These are phyloP conservation scores for Petunia hybrid DNA, from an alignment of 305 asterid genomes.

Conservation along the genomic window DNA sequence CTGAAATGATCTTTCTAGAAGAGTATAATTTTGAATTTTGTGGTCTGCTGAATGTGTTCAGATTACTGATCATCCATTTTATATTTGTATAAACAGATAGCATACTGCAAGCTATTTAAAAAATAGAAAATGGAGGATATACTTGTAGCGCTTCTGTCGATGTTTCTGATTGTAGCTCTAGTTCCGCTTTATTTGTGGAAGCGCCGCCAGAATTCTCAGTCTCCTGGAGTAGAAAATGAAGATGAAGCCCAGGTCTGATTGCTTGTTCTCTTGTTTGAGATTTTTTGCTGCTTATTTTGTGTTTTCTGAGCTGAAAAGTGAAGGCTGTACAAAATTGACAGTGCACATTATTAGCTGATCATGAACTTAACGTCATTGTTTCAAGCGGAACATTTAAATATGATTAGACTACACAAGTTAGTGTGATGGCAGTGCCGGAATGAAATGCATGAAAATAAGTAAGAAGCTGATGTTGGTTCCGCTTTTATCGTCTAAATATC, in stretches of 20 bases:
- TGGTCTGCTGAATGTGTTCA: background rate
- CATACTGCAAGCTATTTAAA: too few relatives aligned
- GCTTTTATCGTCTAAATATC: background rate
- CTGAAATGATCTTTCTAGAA: too few relatives aligned
- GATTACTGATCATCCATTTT: background rate
- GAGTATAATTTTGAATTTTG: too few relatives aligned
- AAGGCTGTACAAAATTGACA: too few relatives aligned
- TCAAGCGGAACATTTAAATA: background rate
- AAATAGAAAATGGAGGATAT: slow-evolving; percentile 71
- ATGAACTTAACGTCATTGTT: background rate
- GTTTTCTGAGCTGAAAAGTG: too few relatives aligned
- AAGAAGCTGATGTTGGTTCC: background rate
- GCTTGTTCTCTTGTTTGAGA: too few relatives aligned
- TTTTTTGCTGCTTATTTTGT: too few relatives aligned
- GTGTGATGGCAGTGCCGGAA: background rate
- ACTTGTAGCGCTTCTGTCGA: slow-evolving; percentile 64
- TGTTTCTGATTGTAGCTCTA: slow-evolving; percentile 66
- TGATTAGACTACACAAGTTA: background rate
- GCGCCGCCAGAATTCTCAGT: slow-evolving; percentile 68
- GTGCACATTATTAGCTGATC: too few relatives aligned
- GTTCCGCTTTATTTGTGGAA: slow-evolving; percentile 89
- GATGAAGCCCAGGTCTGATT: slow-evolving; percentile 76
- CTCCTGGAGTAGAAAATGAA: slow-evolving; percentile 53
- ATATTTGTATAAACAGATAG: too few relatives aligned
- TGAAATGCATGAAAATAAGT: background rate